A percentile compares a stretch with the other conserved stretches of the same genome.
phyloP scores from a whole-genome alignment of 108 stramenopile species.

The Parmales sp. region DNA sequence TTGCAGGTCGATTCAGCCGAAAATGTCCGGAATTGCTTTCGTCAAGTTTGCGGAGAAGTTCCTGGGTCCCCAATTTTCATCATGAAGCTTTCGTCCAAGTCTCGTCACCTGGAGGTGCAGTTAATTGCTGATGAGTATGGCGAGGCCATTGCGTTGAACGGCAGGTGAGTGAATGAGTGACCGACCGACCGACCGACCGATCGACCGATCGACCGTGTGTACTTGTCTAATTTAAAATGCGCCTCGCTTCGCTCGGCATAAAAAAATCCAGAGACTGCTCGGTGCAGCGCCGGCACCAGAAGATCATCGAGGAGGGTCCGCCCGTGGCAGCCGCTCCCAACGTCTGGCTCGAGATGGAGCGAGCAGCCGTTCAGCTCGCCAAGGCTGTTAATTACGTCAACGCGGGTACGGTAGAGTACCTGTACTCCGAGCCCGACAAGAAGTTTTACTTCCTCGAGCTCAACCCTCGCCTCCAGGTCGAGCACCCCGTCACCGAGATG shows the following conservation, averaged over 20 bases:
- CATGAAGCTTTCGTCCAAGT: constrained; percentile 78
- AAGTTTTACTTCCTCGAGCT: constrained; percentile 97
- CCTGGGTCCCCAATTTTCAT: constrained; percentile 97
- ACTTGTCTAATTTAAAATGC: too few relatives aligned
- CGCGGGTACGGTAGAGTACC: constrained; percentile 98
- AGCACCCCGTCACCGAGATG: constrained; percentile 99
- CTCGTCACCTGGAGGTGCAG: constrained; percentile 97
- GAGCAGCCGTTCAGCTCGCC: constrained; percentile 87
- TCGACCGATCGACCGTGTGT: too few relatives aligned
- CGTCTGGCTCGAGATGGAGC: constrained; percentile 93
- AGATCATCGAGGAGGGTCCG: constrained; percentile 82
- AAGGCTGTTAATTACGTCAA: constrained; percentile 96
- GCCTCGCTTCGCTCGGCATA: too few relatives aligned
- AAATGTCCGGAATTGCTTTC: constrained; percentile 77
- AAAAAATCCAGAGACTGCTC: constrained; percentile 99
- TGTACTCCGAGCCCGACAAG: constrained; percentile 77
- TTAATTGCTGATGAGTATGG: constrained; percentile 93
- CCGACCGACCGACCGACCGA: too few relatives aligned
- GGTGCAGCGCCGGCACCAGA: constrained; percentile 96
- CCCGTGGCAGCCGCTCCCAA: constrained; percentile 80
- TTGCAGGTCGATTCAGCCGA: constrained; percentile 46
- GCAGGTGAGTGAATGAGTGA: too few relatives aligned
- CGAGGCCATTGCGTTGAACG: constrained; percentile 93
- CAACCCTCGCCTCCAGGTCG: constrained; percentile 96
- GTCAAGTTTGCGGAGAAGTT: constrained; percentile 96